A percentile compares a stretch with the other conserved stretches of the same genome.
These are phyloP conservation scores for Chrysopogon serrulatus DNA, from an alignment of 176 grass and related monocot genomes.

Conservation along the genomic window DNA sequence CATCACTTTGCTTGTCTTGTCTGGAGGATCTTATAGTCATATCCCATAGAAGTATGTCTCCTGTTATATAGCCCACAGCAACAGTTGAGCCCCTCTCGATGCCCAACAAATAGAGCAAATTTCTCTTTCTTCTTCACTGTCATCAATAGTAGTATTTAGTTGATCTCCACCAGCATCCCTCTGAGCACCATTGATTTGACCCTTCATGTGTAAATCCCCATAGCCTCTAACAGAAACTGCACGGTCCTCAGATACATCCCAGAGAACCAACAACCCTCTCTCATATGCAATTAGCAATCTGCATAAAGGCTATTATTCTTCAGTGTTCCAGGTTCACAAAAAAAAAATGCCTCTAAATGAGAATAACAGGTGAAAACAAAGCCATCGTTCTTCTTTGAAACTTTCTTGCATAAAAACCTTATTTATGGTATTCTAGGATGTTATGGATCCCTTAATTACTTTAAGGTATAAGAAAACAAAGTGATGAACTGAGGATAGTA, in stretches of 20 bases:
- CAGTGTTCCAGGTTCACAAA: constrained; percentile 15
- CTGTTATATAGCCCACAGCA: constrained; percentile 86
- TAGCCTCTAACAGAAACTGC: constrained; percentile 56
- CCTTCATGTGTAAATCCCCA: constrained; percentile 52
- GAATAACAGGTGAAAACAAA: constrained; percentile 26
- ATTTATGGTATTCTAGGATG: background rate
- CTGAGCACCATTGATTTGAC: constrained; percentile 23
- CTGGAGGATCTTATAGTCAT: constrained; percentile 38
- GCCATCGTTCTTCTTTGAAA: background rate
- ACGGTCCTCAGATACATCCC: constrained; percentile 68
- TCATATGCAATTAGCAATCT: constrained; percentile 90
- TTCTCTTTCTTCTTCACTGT: constrained; percentile 70
- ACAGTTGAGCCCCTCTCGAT: constrained; percentile 50
- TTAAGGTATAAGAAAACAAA: background rate
- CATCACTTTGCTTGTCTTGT: constrained; percentile 47
- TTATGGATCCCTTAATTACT: background rate
- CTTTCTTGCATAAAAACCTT: background rate
- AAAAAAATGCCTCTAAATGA: background rate
- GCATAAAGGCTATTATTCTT: constrained; percentile 14
- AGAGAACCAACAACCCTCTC: constrained; percentile 86
- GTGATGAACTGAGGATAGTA: constrained; percentile 22
- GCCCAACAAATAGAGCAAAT: constrained; percentile 95
- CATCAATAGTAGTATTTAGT: constrained; percentile 25
- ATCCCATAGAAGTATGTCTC: constrained; percentile 91
- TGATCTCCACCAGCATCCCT: constrained; percentile 32